Evolutionary conservation across 2,329 filamentous ascomycete genomes (phyloP), one percentile per base, ranked within the genome.

Genomic region (Calonectria pteridis): DNA sequence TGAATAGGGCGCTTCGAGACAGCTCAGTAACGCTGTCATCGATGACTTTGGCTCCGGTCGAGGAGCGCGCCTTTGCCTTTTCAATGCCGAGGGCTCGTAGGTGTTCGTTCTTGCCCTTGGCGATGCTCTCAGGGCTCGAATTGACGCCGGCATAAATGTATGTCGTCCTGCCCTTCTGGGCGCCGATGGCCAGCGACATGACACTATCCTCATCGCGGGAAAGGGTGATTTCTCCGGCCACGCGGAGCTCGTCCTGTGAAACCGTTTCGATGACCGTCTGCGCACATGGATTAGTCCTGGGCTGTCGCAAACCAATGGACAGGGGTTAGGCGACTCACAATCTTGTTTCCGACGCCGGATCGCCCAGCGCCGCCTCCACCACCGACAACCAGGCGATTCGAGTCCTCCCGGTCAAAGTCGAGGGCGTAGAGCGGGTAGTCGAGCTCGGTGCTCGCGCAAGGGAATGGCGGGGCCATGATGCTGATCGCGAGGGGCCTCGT

Each of bases 191-290:
- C 64, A 98, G 88, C 69, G 94, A 96, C 77, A 94, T 95, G 72
- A 98, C 94, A 71, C 94, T 97, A 85, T 98, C 96, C 86, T 98
- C 96, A 81, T 96, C 92, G 78, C 92, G 90, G 75, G 94, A 94
- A 63, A 98, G 91, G 73, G 95, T 92, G 81, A 96, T 88, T 78
- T 98, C 94, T 76, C 92, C 91, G 28, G 89, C 87, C 77, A 93
- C 87, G 75, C 92, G 89, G 64, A 95, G 86, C 62, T 92, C 90
- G 70, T 91, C 88, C 46, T 90, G 92, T 79, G 87, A 87, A 23
- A 91, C 91, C n/a, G 93, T 89, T 82, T 96, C 93, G 75, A 98
- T 88, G 18, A 95, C 87, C 35, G 91, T 93, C 93, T 94, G 78
- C 13, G 46, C 43, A 51, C 31, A 66, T n/a, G 40, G 20, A 76